phyloP scores from a whole-genome alignment of 78 protist species.

The Blattamonas nauphoetae region DNA sequence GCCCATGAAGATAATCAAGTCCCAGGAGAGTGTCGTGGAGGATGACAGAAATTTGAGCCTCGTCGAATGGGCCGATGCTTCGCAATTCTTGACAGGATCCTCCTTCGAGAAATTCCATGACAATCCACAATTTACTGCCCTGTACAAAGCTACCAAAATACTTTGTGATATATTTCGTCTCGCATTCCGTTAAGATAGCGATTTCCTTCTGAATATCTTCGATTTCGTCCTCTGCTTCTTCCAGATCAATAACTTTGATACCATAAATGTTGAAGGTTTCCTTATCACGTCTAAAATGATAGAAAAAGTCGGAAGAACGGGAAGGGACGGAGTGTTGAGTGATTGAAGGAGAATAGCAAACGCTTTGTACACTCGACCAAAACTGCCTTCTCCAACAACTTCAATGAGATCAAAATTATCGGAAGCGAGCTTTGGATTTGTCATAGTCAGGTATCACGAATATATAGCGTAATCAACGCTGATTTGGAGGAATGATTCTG shows the following conservation, averaged over 20 bases:
- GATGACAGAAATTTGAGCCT: slow-evolving; percentile 66
- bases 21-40: slow-evolving; percentile 70
- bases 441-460: no score
- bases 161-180: slow-evolving; percentile 57
- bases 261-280: slow-evolving; percentile 63
- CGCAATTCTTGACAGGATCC: slow-evolving; percentile 78
- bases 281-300: slow-evolving; percentile 38
- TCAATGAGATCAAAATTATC: not conserved
- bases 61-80: slow-evolving; percentile 61
- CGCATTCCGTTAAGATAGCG: slow-evolving; percentile 56
- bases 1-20: slow-evolving; percentile 70
- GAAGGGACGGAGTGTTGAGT: no score
- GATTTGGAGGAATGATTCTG: no score
- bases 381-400: slow-evolving; percentile 34
- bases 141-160: slow-evolving; percentile 62
- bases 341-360: not conserved
- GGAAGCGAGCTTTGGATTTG: not conserved
- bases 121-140: slow-evolving; percentile 76
- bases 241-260: slow-evolving; percentile 83
- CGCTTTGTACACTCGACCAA: slow-evolving; percentile 43
- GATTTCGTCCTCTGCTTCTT: slow-evolving; percentile 85
- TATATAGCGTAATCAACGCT: no score
- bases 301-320: not conserved
- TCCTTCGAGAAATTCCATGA: slow-evolving; percentile 87
- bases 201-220: slow-evolving; percentile 85